phyloP scores from a whole-genome alignment of 257 asterid species.

The Salvia hispanica region DNA sequence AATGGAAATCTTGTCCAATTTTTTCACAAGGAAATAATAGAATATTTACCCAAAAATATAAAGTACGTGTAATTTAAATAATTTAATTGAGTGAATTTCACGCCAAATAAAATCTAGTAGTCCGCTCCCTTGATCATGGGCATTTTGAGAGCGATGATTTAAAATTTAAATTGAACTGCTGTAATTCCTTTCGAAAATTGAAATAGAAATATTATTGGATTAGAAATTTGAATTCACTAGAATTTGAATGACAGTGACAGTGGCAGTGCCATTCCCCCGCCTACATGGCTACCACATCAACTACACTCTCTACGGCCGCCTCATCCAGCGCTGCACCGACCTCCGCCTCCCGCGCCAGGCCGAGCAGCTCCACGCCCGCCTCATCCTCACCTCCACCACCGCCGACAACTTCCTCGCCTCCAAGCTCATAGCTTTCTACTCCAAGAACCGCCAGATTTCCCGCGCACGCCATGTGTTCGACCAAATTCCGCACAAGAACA shows the following conservation, averaged over 20 bases:
- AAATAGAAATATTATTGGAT: too few species aligned
- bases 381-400: constrained; percentile 48
- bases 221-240: too few species aligned
- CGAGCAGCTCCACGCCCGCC: constrained; percentile 71
- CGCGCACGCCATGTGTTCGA: constrained; percentile 79
- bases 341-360: constrained; percentile 64
- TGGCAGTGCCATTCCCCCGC: constrained; percentile 32
- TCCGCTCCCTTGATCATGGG: too few species aligned
- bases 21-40: too few species aligned
- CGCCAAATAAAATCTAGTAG: too few species aligned
- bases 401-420: constrained; percentile 82
- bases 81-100: too few species aligned
- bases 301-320: constrained; percentile 56
- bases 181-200: too few species aligned
- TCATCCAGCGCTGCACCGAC: constrained; percentile 67
- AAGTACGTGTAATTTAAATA: too few species aligned
- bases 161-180: too few species aligned
- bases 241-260: constrained; percentile 41
- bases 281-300: constrained; percentile 38
- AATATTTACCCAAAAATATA: too few species aligned
- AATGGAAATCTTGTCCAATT: too few species aligned
- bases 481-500: constrained; percentile 61
- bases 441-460: constrained; percentile 41
- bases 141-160: too few species aligned
- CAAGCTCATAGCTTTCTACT: constrained; percentile 63